Conservation (phyloP, 495 filamentous ascomycete species). For the Hypoxylon perforatum region DNA sequence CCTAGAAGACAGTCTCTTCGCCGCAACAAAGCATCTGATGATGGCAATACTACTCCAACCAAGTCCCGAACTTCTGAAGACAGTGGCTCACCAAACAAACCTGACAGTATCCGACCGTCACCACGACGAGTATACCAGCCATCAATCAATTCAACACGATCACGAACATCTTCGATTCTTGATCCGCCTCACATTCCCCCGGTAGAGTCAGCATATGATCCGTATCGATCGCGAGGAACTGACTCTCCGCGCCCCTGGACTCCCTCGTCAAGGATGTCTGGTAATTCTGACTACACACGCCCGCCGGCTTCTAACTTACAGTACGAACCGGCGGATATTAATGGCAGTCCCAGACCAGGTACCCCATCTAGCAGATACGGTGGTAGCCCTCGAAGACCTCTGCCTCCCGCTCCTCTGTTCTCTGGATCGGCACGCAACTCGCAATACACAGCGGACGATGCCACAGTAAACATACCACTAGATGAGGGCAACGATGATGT, state of each 20-base stretch:
- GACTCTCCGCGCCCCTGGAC: slow-evolving; percentile 77
- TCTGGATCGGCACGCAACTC: slow-evolving; percentile 56
- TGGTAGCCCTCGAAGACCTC: slow-evolving; percentile 82
- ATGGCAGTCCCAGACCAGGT: slow-evolving; percentile 89
- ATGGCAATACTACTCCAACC: slow-evolving; percentile 14
- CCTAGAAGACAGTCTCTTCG: slow-evolving; percentile 51
- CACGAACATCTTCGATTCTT: slow-evolving; percentile 54
- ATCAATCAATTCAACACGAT: slow-evolving; percentile 57
- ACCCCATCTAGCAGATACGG: slow-evolving; percentile 89
- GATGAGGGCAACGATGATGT: slow-evolving; percentile 73
- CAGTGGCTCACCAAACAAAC: slow-evolving; percentile 52
- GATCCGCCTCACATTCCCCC: slow-evolving; percentile 61
- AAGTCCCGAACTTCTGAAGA: slow-evolving; percentile 11
- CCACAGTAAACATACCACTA: slow-evolving; percentile 70
- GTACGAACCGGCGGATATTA: slow-evolving; percentile 89
- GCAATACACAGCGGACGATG: slow-evolving; percentile 60
- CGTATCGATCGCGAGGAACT: slow-evolving; percentile 48
- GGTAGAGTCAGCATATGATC: slow-evolving; percentile 57
- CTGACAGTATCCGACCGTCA: slow-evolving; percentile 49
- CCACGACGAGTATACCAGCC: slow-evolving; percentile 60
- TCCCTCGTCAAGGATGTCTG: slow-evolving; percentile 66
- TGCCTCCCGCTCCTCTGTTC: slow-evolving; percentile 94
- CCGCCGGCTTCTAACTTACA: slow-evolving; percentile 74
- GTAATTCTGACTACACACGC: slow-evolving; percentile 69
- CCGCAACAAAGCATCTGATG: slow-evolving; percentile 27